phyloP scores from a whole-genome alignment of 176 grass and related monocot species.

The Carex kokanica region DNA sequence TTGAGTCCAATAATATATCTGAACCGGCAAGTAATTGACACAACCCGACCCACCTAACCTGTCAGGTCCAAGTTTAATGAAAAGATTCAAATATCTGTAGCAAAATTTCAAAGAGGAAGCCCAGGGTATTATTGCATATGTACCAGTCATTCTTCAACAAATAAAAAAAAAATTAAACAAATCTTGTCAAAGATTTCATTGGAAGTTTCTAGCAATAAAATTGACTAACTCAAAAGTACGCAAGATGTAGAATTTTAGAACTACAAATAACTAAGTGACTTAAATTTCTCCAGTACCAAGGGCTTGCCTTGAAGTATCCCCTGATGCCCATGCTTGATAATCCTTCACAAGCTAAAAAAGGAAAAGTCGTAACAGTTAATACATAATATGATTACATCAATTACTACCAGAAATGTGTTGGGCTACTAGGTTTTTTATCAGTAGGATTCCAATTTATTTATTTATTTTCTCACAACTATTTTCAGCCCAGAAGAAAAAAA shows the following conservation, averaged over 20 bases:
- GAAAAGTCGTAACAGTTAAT: not conserved
- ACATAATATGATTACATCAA: not conserved
- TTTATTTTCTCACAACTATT: not conserved
- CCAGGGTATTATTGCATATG: not conserved
- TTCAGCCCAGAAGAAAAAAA: not conserved
- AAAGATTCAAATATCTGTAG: not conserved
- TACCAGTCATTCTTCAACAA: not conserved
- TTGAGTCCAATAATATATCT: not conserved
- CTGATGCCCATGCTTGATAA: conserved; percentile 87
- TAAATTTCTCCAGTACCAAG: conserved; percentile 93
- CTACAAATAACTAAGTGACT: conserved; percentile 24
- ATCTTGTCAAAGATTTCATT: not conserved
- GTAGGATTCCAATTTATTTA: not conserved
- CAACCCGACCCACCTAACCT: not conserved
- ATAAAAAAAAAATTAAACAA: not conserved
- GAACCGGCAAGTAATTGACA: not conserved
- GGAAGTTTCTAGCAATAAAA: not conserved
- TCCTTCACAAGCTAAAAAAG: conserved; percentile 79
- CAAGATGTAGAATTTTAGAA: not conserved
- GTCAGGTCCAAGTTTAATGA: not conserved
- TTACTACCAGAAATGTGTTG: not conserved
- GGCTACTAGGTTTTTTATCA: not conserved
- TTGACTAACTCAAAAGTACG: not conserved
- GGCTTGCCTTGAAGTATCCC: conserved; percentile 79
- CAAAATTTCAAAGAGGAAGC: not conserved